A percentile compares a stretch with the other conserved stretches of the same genome.
Conservation (phyloP, 805 yeast species). For the Starmerella geochares region DNA sequence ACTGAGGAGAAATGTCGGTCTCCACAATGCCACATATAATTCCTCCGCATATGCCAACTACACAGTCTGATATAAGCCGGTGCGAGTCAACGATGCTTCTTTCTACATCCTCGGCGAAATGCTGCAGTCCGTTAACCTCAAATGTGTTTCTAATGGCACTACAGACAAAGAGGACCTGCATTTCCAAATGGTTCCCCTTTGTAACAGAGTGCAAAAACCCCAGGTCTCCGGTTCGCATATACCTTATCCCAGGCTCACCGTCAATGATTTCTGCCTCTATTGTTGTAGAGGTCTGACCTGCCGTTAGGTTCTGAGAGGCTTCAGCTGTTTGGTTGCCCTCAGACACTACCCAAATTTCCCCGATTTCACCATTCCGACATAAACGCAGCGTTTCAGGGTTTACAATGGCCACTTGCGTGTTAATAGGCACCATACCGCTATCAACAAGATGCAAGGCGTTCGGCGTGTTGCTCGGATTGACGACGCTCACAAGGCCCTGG, state of each 20-base stretch:
- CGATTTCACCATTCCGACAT: slow-evolving; percentile 83
- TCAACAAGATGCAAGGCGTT: slow-evolving; percentile 74
- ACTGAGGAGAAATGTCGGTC: slow-evolving; percentile 28
- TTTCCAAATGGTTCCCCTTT: slow-evolving; percentile 36
- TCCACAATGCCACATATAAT: slow-evolving; percentile 69
- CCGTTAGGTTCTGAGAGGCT: slow-evolving; percentile 46
- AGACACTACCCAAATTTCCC: slow-evolving; percentile 94
- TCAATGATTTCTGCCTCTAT: slow-evolving; percentile 48
- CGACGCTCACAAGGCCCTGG: slow-evolving; percentile 76
- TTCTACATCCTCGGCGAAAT: slow-evolving; percentile 80
- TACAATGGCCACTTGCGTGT: slow-evolving; percentile 87
- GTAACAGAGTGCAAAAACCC: slow-evolving; percentile 80
- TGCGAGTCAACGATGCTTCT: slow-evolving; percentile 47
- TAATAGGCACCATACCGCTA: slow-evolving; percentile 91
- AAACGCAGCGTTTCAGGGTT: slow-evolving; percentile 79
- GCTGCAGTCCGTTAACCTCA: slow-evolving; percentile 83
- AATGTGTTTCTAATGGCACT: slow-evolving; percentile 81
- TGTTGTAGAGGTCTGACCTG: slow-evolving; percentile 29
- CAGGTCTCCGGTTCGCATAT: slow-evolving; percentile 83
- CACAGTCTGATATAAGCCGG: slow-evolving; percentile 42
- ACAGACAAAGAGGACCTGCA: slow-evolving; percentile 74
- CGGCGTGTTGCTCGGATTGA: slow-evolving; percentile 60
- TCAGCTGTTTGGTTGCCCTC: slow-evolving; percentile 67
- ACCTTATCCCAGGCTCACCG: slow-evolving; percentile 53
- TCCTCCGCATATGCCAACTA: slow-evolving; percentile 67